Evolutionary conservation across 352 stramenopile genomes (phyloP).

Genomic region (Phytophthora pseudosyringae): DNA sequence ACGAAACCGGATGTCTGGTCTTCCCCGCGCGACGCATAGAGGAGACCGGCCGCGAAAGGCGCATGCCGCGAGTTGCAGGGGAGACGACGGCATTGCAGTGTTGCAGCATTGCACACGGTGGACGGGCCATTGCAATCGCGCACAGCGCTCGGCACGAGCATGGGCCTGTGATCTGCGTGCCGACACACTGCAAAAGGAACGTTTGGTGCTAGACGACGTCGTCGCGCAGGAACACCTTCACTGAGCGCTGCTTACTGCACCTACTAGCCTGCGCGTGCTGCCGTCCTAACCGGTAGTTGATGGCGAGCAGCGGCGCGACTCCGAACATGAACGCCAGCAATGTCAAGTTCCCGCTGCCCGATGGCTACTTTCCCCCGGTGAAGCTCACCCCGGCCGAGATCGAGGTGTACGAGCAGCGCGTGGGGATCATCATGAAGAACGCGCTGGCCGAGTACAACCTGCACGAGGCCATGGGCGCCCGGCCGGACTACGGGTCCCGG

Average conservation of each 20-base stretch:
- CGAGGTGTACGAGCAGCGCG: slow-evolving; percentile 44
- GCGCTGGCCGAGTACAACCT: slow-evolving; percentile 51
- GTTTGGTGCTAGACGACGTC: slow-evolving; percentile 18
- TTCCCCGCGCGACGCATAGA: slow-evolving; percentile 21
- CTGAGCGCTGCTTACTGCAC: not conserved
- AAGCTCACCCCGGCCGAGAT: slow-evolving; percentile 37
- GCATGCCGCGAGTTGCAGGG: slow-evolving; percentile 16
- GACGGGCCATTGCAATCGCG: slow-evolving; percentile 34
- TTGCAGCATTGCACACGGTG: slow-evolving; percentile 47
- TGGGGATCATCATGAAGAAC: slow-evolving; percentile 52
- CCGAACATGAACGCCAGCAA: slow-evolving; percentile 31
- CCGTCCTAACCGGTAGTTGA: not conserved
- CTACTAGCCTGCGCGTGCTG: not conserved
- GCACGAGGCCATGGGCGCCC: slow-evolving; percentile 45
- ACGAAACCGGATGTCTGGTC: slow-evolving; percentile 31
- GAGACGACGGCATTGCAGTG: slow-evolving; percentile 34
- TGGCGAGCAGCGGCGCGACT: slow-evolving; percentile 13
- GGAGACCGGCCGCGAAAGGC: slow-evolving; percentile 32
- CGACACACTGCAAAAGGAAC: slow-evolving; percentile 46
- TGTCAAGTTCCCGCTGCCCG: slow-evolving; percentile 46
- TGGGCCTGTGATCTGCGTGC: slow-evolving; percentile 12
- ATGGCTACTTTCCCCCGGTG: slow-evolving; percentile 47
- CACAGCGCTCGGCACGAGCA: slow-evolving; percentile 18
- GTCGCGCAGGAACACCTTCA: slow-evolving; percentile 2
- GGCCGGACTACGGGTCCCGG: slow-evolving; percentile 44